Base-by-base conservation (phyloP, 1,284 basidiomycete species). In the Chalciporus sp. region DNA sequence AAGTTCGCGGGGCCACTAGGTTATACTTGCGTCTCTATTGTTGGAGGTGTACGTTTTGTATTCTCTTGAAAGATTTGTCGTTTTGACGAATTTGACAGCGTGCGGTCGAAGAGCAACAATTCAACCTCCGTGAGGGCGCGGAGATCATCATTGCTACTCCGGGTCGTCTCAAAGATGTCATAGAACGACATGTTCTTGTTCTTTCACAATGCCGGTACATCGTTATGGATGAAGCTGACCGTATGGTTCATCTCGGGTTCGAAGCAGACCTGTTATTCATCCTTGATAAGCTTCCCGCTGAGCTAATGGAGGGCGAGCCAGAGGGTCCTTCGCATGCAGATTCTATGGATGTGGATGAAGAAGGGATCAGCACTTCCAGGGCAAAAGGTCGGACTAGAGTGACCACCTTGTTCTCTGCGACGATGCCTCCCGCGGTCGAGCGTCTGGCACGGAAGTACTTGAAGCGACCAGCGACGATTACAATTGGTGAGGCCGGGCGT, bases 61-160 rank as follows among this genome's bases (percentile, higher is more conserved):
- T 55, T 53, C 41, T 41, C 26, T 9, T 53, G 10, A 49, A 7
- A 0, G 1, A 11, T 41, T 52, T 51, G n/a, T 17, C 49, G 42
- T 52, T 26, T 58, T 51, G 61, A 28, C 47, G 17, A 10, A 1
- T 20, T 45, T 56, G 47, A 48, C 72, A 85, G 90, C 86, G 88
- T 61, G 83, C 92, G 8, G 89, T 99, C 16, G 95, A 98, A 74
- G 96, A 98, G 69, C 97, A 99, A 70, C 94, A 96, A 68, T 95
- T 95, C 72, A 94, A 95, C 68, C 78, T 99, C 55, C 87, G 95
- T 10, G 90, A 98, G 66, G 96, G 96, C 52, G 95, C 95, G 1
- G 95, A 99, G 67, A 98, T 99, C 58, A 91, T 99, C 67, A 98
- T 99, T 60, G 97, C 96, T 23, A 99, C 96, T 0, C 97, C 97